Evolutionary conservation across 176 grass and related monocot genomes (phyloP).

Genomic region (Elymus sibiricus): DNA sequence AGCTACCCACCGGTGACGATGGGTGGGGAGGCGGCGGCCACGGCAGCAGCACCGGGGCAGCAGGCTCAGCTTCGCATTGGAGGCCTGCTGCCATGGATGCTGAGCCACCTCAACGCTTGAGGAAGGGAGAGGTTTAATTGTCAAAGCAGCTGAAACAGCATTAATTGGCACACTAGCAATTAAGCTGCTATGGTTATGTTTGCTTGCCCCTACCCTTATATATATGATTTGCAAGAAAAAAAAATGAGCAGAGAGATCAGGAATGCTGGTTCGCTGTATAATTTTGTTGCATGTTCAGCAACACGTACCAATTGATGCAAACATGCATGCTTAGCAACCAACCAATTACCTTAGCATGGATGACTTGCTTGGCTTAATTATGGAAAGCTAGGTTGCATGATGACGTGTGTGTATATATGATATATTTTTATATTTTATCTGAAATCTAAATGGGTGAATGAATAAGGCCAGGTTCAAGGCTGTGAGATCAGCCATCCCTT

Average conservation of each 20-base stretch:
- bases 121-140: not conserved
- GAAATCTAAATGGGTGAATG: not conserved
- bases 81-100: slow-evolving; percentile 48
- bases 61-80: slow-evolving; percentile 29
- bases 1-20: slow-evolving; percentile 29
- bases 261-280: slow-evolving; percentile 26
- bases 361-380: slow-evolving; percentile 3
- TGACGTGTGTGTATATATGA: not conserved
- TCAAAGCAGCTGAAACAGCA: not conserved
- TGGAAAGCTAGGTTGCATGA: slow-evolving; percentile 1
- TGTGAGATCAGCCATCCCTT: not conserved
- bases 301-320: slow-evolving; percentile 31
- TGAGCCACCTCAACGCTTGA: slow-evolving; percentile 52
- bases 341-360: slow-evolving; percentile 23
- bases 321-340: slow-evolving; percentile 18
- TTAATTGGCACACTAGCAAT: slow-evolving; percentile 10
- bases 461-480: not conserved
- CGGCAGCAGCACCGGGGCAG: not conserved
- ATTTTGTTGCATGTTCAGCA: slow-evolving; percentile 6
- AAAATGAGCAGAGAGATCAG: not conserved
- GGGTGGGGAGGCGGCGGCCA: not conserved
- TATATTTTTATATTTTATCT: not conserved
- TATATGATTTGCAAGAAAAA: slow-evolving; percentile 28
- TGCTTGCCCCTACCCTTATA: slow-evolving; percentile 26
- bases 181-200: slow-evolving; percentile 37